Evolutionary conservation across 1,139 yeast species (phyloP).

Genomic region (Suhomyces guaymorum): DNA sequence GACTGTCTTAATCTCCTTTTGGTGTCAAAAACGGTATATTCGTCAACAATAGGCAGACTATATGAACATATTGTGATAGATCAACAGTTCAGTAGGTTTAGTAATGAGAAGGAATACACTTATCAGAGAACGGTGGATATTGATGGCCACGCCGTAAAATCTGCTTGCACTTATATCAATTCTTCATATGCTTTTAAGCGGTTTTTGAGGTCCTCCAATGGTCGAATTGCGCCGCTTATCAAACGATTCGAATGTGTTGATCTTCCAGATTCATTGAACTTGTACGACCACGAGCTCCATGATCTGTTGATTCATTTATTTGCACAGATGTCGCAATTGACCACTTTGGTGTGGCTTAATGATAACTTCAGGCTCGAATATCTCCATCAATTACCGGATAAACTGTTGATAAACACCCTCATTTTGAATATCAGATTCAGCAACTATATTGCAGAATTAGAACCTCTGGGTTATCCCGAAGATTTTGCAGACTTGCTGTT

Average conservation of each 20-base stretch:
- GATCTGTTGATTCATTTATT: slow-evolving; percentile 24
- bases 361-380: slow-evolving; percentile 35
- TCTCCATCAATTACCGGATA: slow-evolving; percentile 25
- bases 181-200: slow-evolving; percentile 37
- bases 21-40: slow-evolving; percentile 31
- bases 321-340: slow-evolving; percentile 20
- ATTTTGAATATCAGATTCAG: slow-evolving; percentile 29
- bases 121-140: slow-evolving; percentile 10
- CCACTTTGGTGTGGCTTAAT: slow-evolving; percentile 35
- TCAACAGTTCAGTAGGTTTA: slow-evolving; percentile 36
- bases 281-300: slow-evolving; percentile 31
- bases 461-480: slow-evolving; percentile 11
- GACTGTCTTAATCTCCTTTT: slow-evolving; percentile 39
- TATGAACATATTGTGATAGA: slow-evolving; percentile 45
- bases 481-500: slow-evolving; percentile 20
- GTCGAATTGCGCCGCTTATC: slow-evolving; percentile 10
- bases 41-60: slow-evolving; percentile 33
- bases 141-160: slow-evolving; percentile 1
- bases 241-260: slow-evolving; percentile 26
- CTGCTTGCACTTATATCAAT: slow-evolving; percentile 34
- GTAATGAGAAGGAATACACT: slow-evolving; percentile 28
- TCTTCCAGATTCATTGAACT: slow-evolving; percentile 39
- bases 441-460: slow-evolving; percentile 21
- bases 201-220: slow-evolving; percentile 19
- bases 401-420: slow-evolving; percentile 21